phyloP scores from a whole-genome alignment of 108 stramenopile species.

The Schizochytrium sp. region DNA sequence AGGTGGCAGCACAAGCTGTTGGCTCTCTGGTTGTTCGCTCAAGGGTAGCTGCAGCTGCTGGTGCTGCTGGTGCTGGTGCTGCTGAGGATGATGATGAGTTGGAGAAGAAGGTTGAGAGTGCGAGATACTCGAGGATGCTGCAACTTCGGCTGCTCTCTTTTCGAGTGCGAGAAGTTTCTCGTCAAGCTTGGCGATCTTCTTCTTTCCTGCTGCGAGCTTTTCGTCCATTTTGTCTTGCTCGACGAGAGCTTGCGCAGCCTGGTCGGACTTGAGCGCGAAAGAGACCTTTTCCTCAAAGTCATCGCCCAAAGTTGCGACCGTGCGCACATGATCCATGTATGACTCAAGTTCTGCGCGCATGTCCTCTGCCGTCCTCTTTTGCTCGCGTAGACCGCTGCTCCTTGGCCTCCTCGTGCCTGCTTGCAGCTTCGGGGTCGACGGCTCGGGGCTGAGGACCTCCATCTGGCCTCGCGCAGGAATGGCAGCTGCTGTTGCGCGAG shows the following conservation, averaged over 20 bases:
- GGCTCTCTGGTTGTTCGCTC: not conserved
- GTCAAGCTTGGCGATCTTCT: not conserved
- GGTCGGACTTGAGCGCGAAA: not conserved
- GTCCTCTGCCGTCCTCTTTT: not conserved
- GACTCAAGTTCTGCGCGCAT: not conserved
- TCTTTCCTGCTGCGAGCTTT: not conserved
- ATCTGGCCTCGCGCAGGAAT: not conserved
- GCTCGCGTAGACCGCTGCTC: not conserved
- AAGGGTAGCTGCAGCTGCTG: too few relatives aligned
- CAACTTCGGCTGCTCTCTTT: not conserved
- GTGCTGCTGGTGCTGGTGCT: too few relatives aligned
- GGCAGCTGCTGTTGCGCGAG: not conserved
- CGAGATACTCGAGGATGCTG: not conserved
- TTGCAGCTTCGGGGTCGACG: not conserved
- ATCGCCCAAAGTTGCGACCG: not conserved
- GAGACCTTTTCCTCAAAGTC: not conserved
- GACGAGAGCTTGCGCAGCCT: not conserved
- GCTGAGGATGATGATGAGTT: not conserved
- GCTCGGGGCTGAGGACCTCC: not conserved
- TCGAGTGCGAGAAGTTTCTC: not conserved
- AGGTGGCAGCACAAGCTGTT: not conserved
- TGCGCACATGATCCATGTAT: not conserved
- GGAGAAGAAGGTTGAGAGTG: not conserved
- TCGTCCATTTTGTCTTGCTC: not conserved
- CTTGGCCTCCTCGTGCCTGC: not conserved